Conservation (phyloP, 345 rosid genomes). For the Cardamine chenopodiifolia region DNA sequence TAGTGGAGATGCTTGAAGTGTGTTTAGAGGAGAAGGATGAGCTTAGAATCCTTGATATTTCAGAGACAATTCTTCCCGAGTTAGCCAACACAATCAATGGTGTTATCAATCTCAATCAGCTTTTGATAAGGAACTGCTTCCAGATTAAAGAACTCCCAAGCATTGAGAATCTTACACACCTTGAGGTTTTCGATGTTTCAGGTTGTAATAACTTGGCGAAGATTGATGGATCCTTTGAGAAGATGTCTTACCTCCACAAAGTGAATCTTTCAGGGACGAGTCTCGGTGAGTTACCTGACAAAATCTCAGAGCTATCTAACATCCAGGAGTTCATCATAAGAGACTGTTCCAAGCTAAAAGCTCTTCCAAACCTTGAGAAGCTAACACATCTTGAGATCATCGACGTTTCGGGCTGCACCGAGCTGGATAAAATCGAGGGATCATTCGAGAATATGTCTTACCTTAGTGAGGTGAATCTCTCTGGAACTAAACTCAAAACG, state of each 20-base stretch:
- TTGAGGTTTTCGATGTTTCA: constrained; percentile 58
- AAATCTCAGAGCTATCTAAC: constrained; percentile 27
- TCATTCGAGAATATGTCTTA: constrained; percentile 44
- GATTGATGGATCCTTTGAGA: constrained; percentile 34
- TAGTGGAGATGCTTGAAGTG: constrained; percentile 44
- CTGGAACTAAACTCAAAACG: constrained; percentile 42
- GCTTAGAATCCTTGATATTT: constrained; percentile 53
- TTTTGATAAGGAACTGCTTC: constrained; percentile 47
- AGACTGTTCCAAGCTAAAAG: constrained; percentile 13
- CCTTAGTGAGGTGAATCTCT: constrained; percentile 51
- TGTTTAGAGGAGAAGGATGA: constrained; percentile 36
- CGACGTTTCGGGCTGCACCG: constrained; percentile 30
- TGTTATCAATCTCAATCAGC: constrained; percentile 40
- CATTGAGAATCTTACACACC: constrained; percentile 34
- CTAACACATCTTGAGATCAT: constrained; percentile 30
- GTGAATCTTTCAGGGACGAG: constrained; percentile 36
- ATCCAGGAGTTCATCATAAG: constrained; percentile 23
- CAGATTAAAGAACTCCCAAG: constrained; percentile 40
- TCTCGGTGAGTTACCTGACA: constrained; percentile 5
- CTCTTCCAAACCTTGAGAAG: constrained; percentile 28
- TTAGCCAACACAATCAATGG: constrained; percentile 35
- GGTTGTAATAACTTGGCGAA: constrained; percentile 22
- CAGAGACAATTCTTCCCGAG: constrained; percentile 42
- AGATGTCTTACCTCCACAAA: constrained; percentile 24
- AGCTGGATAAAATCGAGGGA: constrained; percentile 13